phyloP scores from a whole-genome alignment of 2,329 filamentous ascomycete species.

The Fusarium nelsonii region DNA sequence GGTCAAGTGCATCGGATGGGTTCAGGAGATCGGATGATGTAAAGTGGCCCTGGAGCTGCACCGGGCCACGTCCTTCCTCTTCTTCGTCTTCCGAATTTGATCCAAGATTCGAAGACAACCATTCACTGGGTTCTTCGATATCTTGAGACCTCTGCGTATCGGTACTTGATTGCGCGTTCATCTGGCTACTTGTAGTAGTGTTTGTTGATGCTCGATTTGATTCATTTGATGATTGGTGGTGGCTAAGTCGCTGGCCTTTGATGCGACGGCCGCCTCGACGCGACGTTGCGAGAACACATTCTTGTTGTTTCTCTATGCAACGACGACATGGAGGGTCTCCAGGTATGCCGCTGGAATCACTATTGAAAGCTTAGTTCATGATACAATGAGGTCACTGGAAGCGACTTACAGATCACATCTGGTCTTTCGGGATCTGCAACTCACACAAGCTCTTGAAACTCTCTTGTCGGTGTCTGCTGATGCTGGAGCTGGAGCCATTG shows the following conservation, averaged over 20 bases:
- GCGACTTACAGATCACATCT: conserved; percentile 36
- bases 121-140: conserved; percentile 29
- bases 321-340: conserved; percentile 55
- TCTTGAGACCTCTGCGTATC: not conserved
- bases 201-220: not conserved
- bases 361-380: conserved; percentile 9
- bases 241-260: conserved; percentile 40
- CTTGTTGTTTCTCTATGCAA: conserved; percentile 54
- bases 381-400: not conserved
- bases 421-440: conserved; percentile 39
- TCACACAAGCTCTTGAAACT: conserved; percentile 36
- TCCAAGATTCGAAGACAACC: conserved; percentile 31
- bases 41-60: conserved; percentile 55
- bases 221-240: not conserved
- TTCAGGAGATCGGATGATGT: conserved; percentile 57
- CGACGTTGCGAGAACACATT: conserved; percentile 58
- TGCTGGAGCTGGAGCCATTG: conserved; percentile 5
- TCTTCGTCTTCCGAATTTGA: conserved; percentile 25
- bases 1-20: conserved; percentile 57
- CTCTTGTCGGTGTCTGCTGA: conserved; percentile 33
- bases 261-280: conserved; percentile 55
- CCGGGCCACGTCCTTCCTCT: conserved; percentile 15
- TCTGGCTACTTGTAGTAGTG: not conserved
- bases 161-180: not conserved
- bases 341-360: conserved; percentile 52